Conservation (phyloP, 1,284 basidiomycete species). For the Sanghuangporus sanghuang region DNA sequence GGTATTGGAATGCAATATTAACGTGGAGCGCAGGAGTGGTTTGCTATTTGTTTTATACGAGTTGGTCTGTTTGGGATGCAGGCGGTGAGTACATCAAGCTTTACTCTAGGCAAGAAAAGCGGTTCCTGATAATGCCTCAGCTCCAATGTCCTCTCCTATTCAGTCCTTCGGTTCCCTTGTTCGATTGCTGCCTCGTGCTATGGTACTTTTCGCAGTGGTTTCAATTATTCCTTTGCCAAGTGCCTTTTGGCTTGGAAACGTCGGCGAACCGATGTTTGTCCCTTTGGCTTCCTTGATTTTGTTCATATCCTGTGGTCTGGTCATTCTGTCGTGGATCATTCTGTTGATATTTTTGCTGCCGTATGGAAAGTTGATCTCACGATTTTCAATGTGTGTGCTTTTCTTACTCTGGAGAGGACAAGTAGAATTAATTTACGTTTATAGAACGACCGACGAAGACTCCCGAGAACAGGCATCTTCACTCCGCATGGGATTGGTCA, state of each 20-base stretch:
- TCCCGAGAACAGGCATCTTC: conserved; percentile 32
- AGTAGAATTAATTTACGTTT: not conserved
- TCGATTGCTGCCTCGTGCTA: conserved; percentile 36
- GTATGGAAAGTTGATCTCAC: conserved; percentile 30
- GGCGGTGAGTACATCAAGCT: conserved; percentile 20
- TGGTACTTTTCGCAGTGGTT: conserved; percentile 38
- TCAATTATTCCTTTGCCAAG: conserved; percentile 55
- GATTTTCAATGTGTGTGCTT: conserved; percentile 18
- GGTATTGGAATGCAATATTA: conserved; percentile 68
- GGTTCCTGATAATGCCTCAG: conserved; percentile 25
- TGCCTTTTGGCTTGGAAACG: conserved; percentile 52
- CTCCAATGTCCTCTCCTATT: conserved; percentile 39
- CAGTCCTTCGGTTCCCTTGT: conserved; percentile 44
- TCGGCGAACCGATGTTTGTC: conserved; percentile 43
- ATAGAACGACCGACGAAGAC: conserved; percentile 23
- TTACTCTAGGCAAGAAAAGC: not conserved
- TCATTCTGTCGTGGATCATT: conserved; percentile 54
- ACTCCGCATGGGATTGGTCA: conserved; percentile 46
- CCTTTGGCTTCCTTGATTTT: conserved; percentile 51
- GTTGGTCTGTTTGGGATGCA: conserved; percentile 39
- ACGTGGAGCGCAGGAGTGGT: conserved; percentile 70
- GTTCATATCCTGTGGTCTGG: conserved; percentile 53
- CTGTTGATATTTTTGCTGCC: conserved; percentile 40
- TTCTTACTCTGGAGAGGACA: conserved; percentile 12
- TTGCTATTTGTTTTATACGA: conserved; percentile 47